phyloP scores from a whole-genome alignment of 2,329 filamentous ascomycete species.

The Rhynchosporium agropyri region DNA sequence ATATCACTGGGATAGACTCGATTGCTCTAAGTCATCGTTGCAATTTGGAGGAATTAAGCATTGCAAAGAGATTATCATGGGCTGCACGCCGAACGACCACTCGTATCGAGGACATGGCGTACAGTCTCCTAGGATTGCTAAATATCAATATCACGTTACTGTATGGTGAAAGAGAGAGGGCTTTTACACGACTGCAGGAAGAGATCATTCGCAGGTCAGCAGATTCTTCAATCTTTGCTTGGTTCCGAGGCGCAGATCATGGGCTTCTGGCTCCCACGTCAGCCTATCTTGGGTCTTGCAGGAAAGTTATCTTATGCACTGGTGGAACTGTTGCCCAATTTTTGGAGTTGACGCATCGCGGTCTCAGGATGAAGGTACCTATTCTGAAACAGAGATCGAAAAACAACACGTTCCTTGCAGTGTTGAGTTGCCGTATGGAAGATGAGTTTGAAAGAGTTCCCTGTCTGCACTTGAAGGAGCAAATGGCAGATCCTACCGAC shows the following conservation, averaged over 20 bases:
- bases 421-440: conserved; percentile 21
- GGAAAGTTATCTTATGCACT: conserved; percentile 22
- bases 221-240: conserved; percentile 44
- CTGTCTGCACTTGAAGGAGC: conserved; percentile 21
- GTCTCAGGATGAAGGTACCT: conserved; percentile 22
- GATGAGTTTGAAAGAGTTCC: conserved; percentile 20
- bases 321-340: conserved; percentile 20
- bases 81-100: conserved; percentile 44
- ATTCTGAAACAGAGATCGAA: conserved; percentile 21
- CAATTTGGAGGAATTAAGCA: neutral
- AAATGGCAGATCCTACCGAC: conserved; percentile 21
- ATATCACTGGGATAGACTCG: conserved; percentile 18
- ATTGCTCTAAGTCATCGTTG: conserved; percentile 12
- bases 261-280: conserved; percentile 19
- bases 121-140: conserved; percentile 49
- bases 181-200: conserved; percentile 44
- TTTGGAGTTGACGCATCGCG: conserved; percentile 19
- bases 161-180: conserved; percentile 46
- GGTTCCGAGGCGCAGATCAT: conserved; percentile 26
- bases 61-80: conserved; percentile 49
- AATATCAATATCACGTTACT: conserved; percentile 46
- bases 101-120: conserved; percentile 47
- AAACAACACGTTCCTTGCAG: conserved; percentile 21
- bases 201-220: conserved; percentile 43
- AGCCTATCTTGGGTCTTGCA: conserved; percentile 20